Evolutionary conservation across 352 stramenopile species (phyloP).

Genomic region (Globisporangium ultimum): DNA sequence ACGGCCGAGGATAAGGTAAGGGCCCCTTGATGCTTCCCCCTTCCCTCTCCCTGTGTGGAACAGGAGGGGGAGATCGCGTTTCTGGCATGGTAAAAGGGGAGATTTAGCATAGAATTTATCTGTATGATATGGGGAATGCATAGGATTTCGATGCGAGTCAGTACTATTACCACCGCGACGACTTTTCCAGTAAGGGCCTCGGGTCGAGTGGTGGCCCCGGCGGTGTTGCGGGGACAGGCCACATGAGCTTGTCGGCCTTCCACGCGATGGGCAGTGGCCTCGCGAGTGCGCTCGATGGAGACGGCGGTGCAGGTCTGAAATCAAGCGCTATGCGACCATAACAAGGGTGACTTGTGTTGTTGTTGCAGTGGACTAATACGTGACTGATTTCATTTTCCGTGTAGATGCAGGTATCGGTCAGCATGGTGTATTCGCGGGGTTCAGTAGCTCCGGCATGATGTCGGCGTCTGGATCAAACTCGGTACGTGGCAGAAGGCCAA

Average conservation of each 20-base stretch:
- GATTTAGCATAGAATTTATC: no score
- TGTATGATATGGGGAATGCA: not conserved
- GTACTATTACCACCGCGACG: conserved; percentile 86
- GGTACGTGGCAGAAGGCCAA: conserved; percentile 22
- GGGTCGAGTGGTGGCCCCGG: conserved; percentile 16
- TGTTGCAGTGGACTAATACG: not conserved
- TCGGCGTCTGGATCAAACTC: conserved; percentile 24
- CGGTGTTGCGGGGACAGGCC: conserved; percentile 20
- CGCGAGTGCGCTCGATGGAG: conserved; percentile 22
- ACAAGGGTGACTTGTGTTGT: not conserved
- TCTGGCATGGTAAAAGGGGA: not conserved
- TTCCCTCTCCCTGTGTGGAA: no score
- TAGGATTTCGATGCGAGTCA: conserved; percentile 86
- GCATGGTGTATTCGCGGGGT: conserved; percentile 35
- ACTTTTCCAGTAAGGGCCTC: conserved; percentile 45
- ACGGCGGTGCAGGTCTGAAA: conserved; percentile 7
- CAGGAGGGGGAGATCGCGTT: not conserved
- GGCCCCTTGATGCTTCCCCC: no score
- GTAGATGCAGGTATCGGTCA: conserved; percentile 2
- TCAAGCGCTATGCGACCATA: no score
- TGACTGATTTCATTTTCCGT: not conserved
- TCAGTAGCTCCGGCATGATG: conserved; percentile 43
- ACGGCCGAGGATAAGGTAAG: conserved; percentile 82
- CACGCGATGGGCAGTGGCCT: conserved; percentile 45
- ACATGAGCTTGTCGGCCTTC: conserved; percentile 47